Conservation (phyloP, 305 asterid genomes). For the Fraxinus latifolia region DNA sequence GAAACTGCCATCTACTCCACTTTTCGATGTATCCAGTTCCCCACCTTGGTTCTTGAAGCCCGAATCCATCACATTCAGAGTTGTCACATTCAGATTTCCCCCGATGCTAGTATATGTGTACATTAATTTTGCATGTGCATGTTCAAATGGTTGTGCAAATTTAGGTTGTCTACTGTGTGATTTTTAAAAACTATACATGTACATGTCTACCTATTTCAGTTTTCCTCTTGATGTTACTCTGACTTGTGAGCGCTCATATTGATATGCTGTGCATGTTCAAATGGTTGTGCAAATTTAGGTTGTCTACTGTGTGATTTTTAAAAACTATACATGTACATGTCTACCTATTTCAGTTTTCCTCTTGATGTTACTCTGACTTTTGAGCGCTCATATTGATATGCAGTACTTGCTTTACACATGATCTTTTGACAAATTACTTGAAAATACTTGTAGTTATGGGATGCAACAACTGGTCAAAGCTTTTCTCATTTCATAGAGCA, state of each 20-base stretch:
- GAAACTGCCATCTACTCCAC: background rate
- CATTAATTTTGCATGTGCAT: background rate
- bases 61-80: background rate
- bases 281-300: background rate
- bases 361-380: background rate
- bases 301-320: constrained; percentile 10
- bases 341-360: background rate
- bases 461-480: constrained; percentile 75
- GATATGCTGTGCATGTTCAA: too few species aligned
- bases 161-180: constrained; percentile 9
- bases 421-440: constrained; percentile 22
- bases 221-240: background rate
- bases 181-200: background rate
- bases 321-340: background rate
- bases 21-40: background rate
- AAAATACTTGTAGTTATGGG: constrained; percentile 79
- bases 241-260: constrained; percentile 10
- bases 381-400: constrained; percentile 7
- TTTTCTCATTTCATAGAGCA: constrained; percentile 64
- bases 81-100: background rate
- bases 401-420: constrained; percentile 11
- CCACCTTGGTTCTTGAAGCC: background rate
- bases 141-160: background rate
- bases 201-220: background rate
- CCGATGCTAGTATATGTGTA: background rate